Base-by-base conservation (phyloP, 2,329 filamentous ascomycete genomes). In the Aspergillus fructus region DNA sequence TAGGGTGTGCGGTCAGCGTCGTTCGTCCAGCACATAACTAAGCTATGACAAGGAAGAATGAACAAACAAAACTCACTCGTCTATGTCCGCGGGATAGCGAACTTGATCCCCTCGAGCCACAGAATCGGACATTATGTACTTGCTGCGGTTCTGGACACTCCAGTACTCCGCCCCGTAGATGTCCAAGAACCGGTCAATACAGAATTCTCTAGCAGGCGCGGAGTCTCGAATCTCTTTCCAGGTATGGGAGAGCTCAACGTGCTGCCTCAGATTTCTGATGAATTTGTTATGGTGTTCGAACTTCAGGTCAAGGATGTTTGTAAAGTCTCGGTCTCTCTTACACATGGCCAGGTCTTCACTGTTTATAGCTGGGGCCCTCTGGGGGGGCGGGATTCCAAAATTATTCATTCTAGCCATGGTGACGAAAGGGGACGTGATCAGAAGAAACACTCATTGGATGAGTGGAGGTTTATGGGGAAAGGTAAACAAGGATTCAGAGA, bases 291-390 rank as follows among this genome's bases (percentile, higher is more conserved):
- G 60, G 34, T 63, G 54, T 3, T 53, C 45, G 1, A 56, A 48
- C 19, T 66, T 63, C 24, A 70, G 27, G 47, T 68, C 67, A 0
- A 70, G 60, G 12, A 68, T 64, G 4, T 49, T 51, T 1, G 63
- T 61, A 13, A 70, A 68, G 5, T 62, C 58, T 2, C 62, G 59
- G 17, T 67, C 59, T 9, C 49, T 46, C 19, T 34, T 47, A 17
- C 42, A 57, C 15, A 17, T n/a, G 5, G 30, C 24, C 15, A 56
- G 37, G 12, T 19, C 42, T 15, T 46, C 51, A n/a, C 30, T 27
- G 12, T 11, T 43, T 41, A 55, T 43, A 12, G 39, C 24, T 27
- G 15, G 5, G 23, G n/a, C 41, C 41, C 17, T 42, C 40, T 21
- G 19, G 30, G 46, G 17, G 27, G 27, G n/a, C 11, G 17, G 27